phyloP scores from a whole-genome alignment of 768 basidiomycete genomes.

The Mycena belliarum region DNA sequence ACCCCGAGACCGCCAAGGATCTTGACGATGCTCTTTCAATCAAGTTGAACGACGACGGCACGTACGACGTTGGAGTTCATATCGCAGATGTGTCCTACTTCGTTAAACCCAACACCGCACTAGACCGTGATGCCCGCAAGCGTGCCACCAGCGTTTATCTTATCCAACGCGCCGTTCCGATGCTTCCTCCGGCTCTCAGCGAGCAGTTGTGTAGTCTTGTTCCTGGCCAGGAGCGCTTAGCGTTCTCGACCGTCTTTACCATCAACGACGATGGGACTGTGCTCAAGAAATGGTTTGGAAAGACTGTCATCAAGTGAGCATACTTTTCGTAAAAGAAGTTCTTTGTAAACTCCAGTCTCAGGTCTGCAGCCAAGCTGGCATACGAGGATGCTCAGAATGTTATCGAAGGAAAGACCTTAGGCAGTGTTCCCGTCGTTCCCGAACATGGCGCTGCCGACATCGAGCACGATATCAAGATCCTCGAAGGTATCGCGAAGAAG shows the following conservation, averaged over 20 bases:
- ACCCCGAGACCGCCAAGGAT: slow-evolving; percentile 87
- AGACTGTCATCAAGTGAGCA: slow-evolving; percentile 84
- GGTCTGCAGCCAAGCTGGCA: slow-evolving; percentile 83
- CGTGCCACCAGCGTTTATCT: slow-evolving; percentile 97
- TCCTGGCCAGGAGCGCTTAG: slow-evolving; percentile 85
- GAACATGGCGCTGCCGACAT: slow-evolving; percentile 64
- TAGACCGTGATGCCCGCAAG: slow-evolving; percentile 97
- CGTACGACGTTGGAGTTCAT: slow-evolving; percentile 91
- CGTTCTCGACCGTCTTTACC: slow-evolving; percentile 89
- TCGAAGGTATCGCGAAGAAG: slow-evolving; percentile 71
- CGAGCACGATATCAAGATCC: slow-evolving; percentile 71
- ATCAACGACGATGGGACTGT: slow-evolving; percentile 81
- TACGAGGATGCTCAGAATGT: slow-evolving; percentile 82
- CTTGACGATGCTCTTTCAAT: slow-evolving; percentile 94
- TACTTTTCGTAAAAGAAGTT: not conserved
- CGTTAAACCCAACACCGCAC: slow-evolving; percentile 91
- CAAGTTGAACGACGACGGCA: slow-evolving; percentile 87
- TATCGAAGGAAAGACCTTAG: slow-evolving; percentile 71
- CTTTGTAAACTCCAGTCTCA: slow-evolving; percentile 30
- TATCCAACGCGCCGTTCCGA: slow-evolving; percentile 93
- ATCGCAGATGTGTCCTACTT: slow-evolving; percentile 96
- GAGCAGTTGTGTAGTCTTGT: slow-evolving; percentile 92
- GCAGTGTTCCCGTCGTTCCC: slow-evolving; percentile 49
- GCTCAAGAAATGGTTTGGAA: slow-evolving; percentile 89
- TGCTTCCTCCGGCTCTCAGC: slow-evolving; percentile 92